Evolutionary conservation across 2,329 filamentous ascomycete genomes (phyloP), one percentile per base, ranked within the genome.

Genomic region (Cryphonectria parasitica): DNA sequence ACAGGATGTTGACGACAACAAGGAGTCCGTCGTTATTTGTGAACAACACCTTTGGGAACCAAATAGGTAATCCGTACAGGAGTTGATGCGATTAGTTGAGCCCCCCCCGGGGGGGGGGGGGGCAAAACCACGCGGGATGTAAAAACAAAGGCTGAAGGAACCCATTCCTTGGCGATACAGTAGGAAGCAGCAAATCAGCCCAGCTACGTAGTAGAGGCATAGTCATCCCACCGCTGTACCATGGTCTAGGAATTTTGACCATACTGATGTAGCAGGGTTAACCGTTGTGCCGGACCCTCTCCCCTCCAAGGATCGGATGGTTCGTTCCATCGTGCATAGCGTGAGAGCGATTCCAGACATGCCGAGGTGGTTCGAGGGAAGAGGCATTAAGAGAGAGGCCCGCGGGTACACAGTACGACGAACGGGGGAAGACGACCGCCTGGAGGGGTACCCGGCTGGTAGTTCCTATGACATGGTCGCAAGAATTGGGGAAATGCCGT

Each of bases 1-100:
- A 68, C 70, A 72, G 64, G 58, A 31, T 22, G 34, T 64, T 70
- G 68, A 45, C 70, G 64, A 64, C 19, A 4, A 64, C 19, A 6
- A 34, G 34, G 5, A 69, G 66, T 56, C n/a, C 58, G 28, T 31
- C 11, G 67, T 45, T 58, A 64, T 56, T 67, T 52, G 64, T 43
- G 64, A 69, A 56, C 67, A 62, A 62, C 58, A 45, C 60, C 62
- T n/a, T n/a, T 64, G 64, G 36, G 64, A 64, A 69, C 67, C 70
- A 49, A 70, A 56, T 39, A 67, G 67, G 67, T 72, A 67, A 67
- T 54, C 43, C 54, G n/a, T 65, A 43, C 61, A 34, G 54, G 52
- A 25, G 5, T 11, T 41, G 49, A 66, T 61, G 36, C 31, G 62
- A 19, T 45, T 25, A 60, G 58, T 52, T n/a, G 39, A 60, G 31